Evolutionary conservation across 2,329 filamentous ascomycete genomes (phyloP).

Genomic region (Sarocladium strictum): DNA sequence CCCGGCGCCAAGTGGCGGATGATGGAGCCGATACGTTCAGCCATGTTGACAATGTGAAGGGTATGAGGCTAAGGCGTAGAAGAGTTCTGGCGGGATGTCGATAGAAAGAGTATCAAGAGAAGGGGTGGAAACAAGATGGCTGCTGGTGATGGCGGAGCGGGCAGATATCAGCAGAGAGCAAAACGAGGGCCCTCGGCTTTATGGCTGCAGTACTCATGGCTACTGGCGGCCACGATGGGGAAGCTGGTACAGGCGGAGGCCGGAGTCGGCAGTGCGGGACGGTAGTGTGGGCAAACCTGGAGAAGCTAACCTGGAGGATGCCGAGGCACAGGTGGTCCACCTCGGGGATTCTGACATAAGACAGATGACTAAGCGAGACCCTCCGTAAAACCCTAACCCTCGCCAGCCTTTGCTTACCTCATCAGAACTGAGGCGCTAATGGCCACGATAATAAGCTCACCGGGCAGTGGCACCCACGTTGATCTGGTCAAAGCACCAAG

Average conservation of each 20-base stretch:
- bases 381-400: not conserved
- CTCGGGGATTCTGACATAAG: not conserved
- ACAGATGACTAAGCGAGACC: not conserved
- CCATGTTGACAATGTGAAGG: conserved; percentile 48
- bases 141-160: not conserved
- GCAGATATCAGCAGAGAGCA: not conserved
- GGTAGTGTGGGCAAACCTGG: not conserved
- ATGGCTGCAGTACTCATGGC: not conserved
- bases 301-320: conserved; percentile 1
- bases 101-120: not conserved
- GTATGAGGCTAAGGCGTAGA: not conserved
- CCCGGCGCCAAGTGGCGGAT: conserved; percentile 78
- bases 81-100: not conserved
- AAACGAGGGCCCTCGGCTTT: conserved; percentile 4
- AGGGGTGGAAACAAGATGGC: not conserved
- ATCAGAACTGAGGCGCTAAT: not conserved
- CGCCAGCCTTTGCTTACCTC: not conserved
- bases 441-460: not conserved
- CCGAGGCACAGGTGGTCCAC: not conserved
- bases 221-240: not conserved
- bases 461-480: too few species aligned
- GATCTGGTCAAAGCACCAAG: too few species aligned
- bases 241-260: conserved; percentile 1
- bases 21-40: conserved; percentile 82
- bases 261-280: conserved; percentile 8